These are phyloP conservation scores for Phycomyces blakesleeanus DNA, from an alignment of 192 early-diverging fungal genomes.

Conservation along the genomic window DNA sequence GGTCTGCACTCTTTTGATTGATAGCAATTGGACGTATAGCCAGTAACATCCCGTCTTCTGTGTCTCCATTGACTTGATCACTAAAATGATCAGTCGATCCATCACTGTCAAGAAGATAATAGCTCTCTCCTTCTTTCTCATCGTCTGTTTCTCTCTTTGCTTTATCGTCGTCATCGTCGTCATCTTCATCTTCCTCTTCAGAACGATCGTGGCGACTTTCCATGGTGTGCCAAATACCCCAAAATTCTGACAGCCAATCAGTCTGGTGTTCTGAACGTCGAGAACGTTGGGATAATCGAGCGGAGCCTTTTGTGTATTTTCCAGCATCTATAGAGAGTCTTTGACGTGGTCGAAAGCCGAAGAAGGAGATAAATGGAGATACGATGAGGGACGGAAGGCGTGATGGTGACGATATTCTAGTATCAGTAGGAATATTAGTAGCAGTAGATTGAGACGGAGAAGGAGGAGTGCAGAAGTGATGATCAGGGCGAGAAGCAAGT, in stretches of 20 bases:
- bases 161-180: not conserved
- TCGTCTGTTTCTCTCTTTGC: not conserved
- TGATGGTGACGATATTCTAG: not conserved
- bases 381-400: not conserved
- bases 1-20: not conserved
- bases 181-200: not conserved
- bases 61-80: not conserved
- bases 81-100: not conserved
- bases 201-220: not conserved
- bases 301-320: not conserved
- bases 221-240: slow-evolving; percentile 10
- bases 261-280: not conserved
- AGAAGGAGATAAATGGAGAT: too few relatives aligned
- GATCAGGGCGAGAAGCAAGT: slow-evolving; percentile 8
- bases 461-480: not conserved
- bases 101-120: slow-evolving; percentile 19
- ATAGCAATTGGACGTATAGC: slow-evolving; percentile 9
- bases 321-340: too few relatives aligned
- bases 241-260: slow-evolving; percentile 15
- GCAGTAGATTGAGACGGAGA: not conserved
- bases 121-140: not conserved
- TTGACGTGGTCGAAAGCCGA: too few relatives aligned
- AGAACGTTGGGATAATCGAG: not conserved
- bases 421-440: not conserved
- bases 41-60: slow-evolving; percentile 5